Evolutionary conservation across 331 rosid species (phyloP).

Genomic region (Stylosanthes scabra): DNA sequence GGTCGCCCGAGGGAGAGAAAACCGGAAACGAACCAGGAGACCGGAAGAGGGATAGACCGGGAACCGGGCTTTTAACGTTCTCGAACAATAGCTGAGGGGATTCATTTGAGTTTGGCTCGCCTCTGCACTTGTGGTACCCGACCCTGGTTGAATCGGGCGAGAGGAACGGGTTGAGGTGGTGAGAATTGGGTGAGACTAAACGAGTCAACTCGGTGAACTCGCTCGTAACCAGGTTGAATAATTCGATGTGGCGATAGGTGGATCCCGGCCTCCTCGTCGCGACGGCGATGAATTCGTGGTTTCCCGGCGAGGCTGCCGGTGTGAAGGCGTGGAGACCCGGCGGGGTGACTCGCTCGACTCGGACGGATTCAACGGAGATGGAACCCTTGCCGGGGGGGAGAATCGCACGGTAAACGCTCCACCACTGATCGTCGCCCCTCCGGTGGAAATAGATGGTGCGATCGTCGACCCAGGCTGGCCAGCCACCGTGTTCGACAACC

Average conservation of each 20-base stretch:
- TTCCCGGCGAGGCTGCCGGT: slow-evolving; percentile 77
- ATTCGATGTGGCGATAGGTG: slow-evolving; percentile 75
- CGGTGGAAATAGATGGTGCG: slow-evolving; percentile 81
- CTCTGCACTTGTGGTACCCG: slow-evolving; percentile 91
- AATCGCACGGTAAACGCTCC: slow-evolving; percentile 78
- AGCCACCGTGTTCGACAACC: slow-evolving; percentile 81
- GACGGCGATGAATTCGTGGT: slow-evolving; percentile 74
- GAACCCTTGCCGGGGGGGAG: slow-evolving; percentile 46
- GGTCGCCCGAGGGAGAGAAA: slow-evolving; percentile 75
- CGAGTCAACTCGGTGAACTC: slow-evolving; percentile 80
- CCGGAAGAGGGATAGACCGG: slow-evolving; percentile 65
- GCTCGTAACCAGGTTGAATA: slow-evolving; percentile 54
- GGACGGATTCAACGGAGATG: slow-evolving; percentile 48
- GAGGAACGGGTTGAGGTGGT: slow-evolving; percentile 90
- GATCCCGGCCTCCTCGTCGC: slow-evolving; percentile 79
- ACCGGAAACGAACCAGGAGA: slow-evolving; percentile 77
- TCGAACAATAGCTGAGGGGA: slow-evolving; percentile 54
- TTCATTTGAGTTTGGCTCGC: slow-evolving; percentile 39
- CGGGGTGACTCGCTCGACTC: slow-evolving; percentile 76
- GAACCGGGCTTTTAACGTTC: slow-evolving; percentile 61
- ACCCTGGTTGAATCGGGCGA: slow-evolving; percentile 66
- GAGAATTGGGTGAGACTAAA: slow-evolving; percentile 57
- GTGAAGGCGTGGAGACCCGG: slow-evolving; percentile 91
- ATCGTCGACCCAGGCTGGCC: slow-evolving; percentile 89
- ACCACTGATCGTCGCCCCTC: slow-evolving; percentile 75